Evolutionary conservation across 2,329 filamentous ascomycete species (phyloP).

Genomic region (Penicillium capsulatum): DNA sequence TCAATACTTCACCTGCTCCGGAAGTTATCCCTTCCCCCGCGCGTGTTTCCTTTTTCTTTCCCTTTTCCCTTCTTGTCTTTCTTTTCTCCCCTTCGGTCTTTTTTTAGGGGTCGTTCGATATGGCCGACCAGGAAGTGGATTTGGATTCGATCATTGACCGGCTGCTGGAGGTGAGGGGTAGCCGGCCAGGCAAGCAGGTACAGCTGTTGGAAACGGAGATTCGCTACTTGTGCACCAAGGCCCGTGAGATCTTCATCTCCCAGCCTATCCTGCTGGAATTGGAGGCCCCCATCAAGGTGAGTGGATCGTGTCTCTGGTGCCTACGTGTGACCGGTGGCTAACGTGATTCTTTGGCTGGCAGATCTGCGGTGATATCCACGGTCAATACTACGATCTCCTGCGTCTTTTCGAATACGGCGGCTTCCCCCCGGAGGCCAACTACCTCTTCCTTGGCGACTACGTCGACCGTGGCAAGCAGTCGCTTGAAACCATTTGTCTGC

Average conservation of each 20-base stretch:
- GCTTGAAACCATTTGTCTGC: slow-evolving; percentile 93
- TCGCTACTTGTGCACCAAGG: slow-evolving; percentile 95
- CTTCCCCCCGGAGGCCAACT: slow-evolving; percentile 97
- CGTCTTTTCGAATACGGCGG: slow-evolving; percentile 97
- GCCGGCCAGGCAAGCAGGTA: slow-evolving; percentile 96
- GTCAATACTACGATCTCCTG: slow-evolving; percentile 97
- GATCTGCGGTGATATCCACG: slow-evolving; percentile 99
- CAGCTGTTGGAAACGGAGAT: slow-evolving; percentile 96
- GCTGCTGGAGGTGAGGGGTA: slow-evolving; percentile 94
- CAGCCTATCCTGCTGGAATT: slow-evolving; percentile 97
- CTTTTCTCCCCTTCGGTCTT: slow-evolving; percentile 21
- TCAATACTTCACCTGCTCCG: slow-evolving; percentile 29
- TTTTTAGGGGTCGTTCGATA: slow-evolving; percentile 46
- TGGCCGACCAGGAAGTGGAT: slow-evolving; percentile 86
- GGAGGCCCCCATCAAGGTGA: slow-evolving; percentile 97
- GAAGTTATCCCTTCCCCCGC: slow-evolving; percentile 30
- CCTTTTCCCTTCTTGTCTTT: slow-evolving; percentile 22
- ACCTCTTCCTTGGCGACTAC: slow-evolving; percentile 98
- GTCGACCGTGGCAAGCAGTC: slow-evolving; percentile 99
- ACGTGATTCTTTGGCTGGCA: slow-evolving; percentile 37
- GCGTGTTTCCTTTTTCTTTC: slow-evolving; percentile 22
- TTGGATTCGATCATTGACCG: slow-evolving; percentile 99
- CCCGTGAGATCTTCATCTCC: slow-evolving; percentile 98
- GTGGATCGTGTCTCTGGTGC: background rate
- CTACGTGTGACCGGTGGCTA: background rate